These are phyloP conservation scores for Malassezia brasiliensis DNA, from an alignment of 1,284 basidiomycete species.

Conservation along the genomic window DNA sequence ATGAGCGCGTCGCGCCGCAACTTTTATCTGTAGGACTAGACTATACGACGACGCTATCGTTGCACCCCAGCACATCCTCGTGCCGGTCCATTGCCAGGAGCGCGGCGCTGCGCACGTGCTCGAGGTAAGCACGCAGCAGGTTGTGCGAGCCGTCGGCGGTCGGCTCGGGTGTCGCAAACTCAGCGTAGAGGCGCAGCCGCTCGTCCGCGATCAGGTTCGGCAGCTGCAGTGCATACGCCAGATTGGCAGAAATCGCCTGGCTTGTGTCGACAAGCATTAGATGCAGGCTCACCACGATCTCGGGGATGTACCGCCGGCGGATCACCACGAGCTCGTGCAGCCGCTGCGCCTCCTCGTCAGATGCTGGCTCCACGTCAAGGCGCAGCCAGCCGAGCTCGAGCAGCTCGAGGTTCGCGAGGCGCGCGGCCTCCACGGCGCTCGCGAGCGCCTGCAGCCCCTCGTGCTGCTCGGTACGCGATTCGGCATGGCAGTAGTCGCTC, in stretches of 20 bases:
- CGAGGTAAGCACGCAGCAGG: constrained; percentile 34
- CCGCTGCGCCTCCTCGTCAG: constrained; percentile 54
- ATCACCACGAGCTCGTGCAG: constrained; percentile 65
- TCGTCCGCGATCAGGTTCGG: constrained; percentile 80
- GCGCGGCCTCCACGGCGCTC: constrained; percentile 48
- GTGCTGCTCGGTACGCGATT: constrained; percentile 26
- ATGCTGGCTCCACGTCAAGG: constrained; percentile 34
- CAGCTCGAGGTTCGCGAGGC: constrained; percentile 49
- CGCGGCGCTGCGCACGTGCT: constrained; percentile 35
- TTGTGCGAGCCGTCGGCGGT: constrained; percentile 12
- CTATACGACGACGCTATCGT: neutral
- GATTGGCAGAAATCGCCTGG: constrained; percentile 60
- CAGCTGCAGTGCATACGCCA: constrained; percentile 67
- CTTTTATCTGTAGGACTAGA: constrained; percentile 27
- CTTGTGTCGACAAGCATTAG: constrained; percentile 62
- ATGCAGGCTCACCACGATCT: constrained; percentile 78
- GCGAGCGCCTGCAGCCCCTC: constrained; percentile 27
- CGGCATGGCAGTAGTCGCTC: constrained; percentile 12
- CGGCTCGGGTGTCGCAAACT: constrained; percentile 60
- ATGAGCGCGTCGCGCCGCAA: constrained; percentile 35
- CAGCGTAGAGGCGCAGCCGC: constrained; percentile 72
- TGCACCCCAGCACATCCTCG: constrained; percentile 12
- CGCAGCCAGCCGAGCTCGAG: constrained; percentile 53
- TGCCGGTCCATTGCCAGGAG: constrained; percentile 18
- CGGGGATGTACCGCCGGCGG: constrained; percentile 79